Evolutionary conservation across 345 rosid genomes (phyloP).

Genomic region (Hibiscus tridactylites): DNA sequence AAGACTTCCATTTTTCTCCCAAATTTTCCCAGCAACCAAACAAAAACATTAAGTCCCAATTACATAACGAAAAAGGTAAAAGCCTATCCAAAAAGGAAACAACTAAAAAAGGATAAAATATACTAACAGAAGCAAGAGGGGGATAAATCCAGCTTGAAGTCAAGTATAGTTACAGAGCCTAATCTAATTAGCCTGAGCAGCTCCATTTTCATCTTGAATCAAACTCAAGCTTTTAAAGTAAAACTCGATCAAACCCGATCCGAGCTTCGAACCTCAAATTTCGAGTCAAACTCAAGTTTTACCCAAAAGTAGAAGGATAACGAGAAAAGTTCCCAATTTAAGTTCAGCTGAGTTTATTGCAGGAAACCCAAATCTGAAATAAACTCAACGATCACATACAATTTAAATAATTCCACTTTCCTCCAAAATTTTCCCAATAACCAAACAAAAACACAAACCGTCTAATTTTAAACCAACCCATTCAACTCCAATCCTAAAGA

Average conservation of each 20-base stretch:
- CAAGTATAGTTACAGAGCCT: neutral
- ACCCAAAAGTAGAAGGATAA: too few relatives aligned
- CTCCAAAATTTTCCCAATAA: neutral
- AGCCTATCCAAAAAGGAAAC: too few relatives aligned
- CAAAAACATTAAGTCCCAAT: neutral
- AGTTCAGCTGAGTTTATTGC: neutral
- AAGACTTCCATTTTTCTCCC: neutral
- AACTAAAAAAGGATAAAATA: neutral
- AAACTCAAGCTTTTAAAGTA: neutral
- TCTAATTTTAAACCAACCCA: neutral
- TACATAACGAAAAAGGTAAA: neutral
- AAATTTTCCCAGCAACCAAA: constrained; percentile 1
- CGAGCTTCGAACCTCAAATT: neutral
- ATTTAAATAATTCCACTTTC: neutral
- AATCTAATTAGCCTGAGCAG: neutral
- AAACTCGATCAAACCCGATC: neutral
- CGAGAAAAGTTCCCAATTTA: neutral
- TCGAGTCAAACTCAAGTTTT: neutral
- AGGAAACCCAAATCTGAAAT: neutral
- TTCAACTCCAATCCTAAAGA: neutral
- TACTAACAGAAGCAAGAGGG: neutral
- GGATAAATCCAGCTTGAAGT: neutral
- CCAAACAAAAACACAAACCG: neutral
- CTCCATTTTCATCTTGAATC: neutral
- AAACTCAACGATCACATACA: neutral